These are phyloP conservation scores for Blastocystis sp. DNA, from an alignment of 352 stramenopile species.

Conservation along the genomic window DNA sequence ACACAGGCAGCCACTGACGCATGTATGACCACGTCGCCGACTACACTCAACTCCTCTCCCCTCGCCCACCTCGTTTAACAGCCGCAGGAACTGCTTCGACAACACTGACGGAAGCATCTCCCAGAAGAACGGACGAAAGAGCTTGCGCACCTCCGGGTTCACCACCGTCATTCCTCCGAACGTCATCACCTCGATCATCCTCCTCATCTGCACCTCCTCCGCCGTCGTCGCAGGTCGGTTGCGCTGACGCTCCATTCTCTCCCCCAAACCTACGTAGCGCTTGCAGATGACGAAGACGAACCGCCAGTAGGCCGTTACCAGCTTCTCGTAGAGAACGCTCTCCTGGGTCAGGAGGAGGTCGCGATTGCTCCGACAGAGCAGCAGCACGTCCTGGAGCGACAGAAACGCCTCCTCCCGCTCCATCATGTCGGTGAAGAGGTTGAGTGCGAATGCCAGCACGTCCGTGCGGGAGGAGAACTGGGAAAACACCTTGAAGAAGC, in stretches of 20 bases:
- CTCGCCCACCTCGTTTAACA: not conserved
- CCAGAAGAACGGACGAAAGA: not conserved
- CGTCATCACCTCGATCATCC: not conserved
- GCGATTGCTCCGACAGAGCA: not conserved
- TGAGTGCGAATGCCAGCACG: not conserved
- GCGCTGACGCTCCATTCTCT: not conserved
- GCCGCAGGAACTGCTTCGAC: not conserved
- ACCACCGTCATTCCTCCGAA: not conserved
- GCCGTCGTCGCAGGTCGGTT: too few species aligned
- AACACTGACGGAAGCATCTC: not conserved
- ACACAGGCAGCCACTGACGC: slow-evolving; percentile 11
- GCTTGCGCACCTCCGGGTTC: not conserved
- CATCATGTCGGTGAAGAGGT: not conserved
- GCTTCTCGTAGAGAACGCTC: not conserved
- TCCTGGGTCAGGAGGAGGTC: not conserved
- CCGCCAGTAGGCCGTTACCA: not conserved
- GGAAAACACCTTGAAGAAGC: not conserved
- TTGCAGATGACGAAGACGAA: not conserved
- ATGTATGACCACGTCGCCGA: not conserved
- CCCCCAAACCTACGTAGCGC: not conserved
- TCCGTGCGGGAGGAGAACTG: not conserved
- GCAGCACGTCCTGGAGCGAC: not conserved
- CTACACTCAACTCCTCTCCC: not conserved
- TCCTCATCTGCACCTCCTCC: not conserved
- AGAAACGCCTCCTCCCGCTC: not conserved